These are phyloP conservation scores for Phaffia tasmanica DNA, from an alignment of 768 basidiomycete genomes.

Conservation along the genomic window DNA sequence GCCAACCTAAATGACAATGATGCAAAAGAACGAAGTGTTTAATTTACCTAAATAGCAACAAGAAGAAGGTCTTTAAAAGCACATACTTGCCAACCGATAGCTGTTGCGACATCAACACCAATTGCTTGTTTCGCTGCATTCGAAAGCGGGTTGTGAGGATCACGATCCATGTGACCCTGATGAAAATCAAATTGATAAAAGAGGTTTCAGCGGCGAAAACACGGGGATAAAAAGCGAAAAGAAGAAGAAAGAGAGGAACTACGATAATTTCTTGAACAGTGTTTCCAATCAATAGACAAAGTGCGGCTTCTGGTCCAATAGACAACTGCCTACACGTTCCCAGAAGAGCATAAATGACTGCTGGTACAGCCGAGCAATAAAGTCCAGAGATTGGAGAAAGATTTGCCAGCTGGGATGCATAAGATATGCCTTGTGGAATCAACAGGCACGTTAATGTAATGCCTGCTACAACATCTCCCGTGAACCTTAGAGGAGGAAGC, in stretches of 20 bases:
- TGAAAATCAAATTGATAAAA: neutral
- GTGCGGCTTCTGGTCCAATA: constrained; percentile 69
- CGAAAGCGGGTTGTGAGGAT: constrained; percentile 41
- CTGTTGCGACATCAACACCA: constrained; percentile 60
- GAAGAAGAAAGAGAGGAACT: neutral
- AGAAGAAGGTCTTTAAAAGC: neutral
- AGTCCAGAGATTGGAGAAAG: constrained; percentile 68
- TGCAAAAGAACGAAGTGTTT: neutral
- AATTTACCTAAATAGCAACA: neutral
- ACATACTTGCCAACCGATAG: constrained; percentile 69
- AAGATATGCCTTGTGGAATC: constrained; percentile 56
- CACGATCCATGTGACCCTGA: constrained; percentile 38
- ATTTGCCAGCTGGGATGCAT: constrained; percentile 59
- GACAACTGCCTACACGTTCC: constrained; percentile 53
- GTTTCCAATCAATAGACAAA: constrained; percentile 78
- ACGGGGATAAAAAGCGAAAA: neutral
- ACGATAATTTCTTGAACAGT: constrained; percentile 54
- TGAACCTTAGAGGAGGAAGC: constrained; percentile 40
- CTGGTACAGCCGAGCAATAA: constrained; percentile 75
- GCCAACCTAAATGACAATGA: constrained; percentile 49
- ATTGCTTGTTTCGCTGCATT: constrained; percentile 44
- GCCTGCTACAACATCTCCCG: constrained; percentile 70
- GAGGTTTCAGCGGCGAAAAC: neutral
- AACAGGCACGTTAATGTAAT: constrained; percentile 49
- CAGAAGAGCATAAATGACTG: constrained; percentile 77